Evolutionary conservation across 1,284 basidiomycete species (phyloP).

Genomic region (Microbotryum saponariae): DNA sequence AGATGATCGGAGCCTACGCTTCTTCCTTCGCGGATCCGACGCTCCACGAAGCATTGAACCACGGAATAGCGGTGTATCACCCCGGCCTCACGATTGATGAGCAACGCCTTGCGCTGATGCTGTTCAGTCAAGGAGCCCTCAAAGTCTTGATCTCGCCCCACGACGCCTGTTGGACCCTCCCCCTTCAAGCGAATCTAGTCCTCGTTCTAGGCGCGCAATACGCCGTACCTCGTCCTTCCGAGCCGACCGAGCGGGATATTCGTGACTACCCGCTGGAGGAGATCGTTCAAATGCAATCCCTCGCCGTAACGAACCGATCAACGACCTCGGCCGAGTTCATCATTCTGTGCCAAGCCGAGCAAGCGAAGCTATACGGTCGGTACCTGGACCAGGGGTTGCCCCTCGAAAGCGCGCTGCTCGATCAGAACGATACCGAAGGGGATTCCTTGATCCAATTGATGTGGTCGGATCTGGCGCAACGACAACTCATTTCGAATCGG

Average conservation of each 20-base stretch:
- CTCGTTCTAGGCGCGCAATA: slow-evolving; percentile 92
- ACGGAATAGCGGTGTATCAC: slow-evolving; percentile 83
- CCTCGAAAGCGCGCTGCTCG: slow-evolving; percentile 50
- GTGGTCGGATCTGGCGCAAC: not conserved
- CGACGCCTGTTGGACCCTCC: slow-evolving; percentile 78
- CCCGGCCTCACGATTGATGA: slow-evolving; percentile 64
- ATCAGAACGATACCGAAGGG: not conserved
- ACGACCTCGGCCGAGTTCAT: slow-evolving; percentile 57
- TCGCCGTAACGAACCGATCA: slow-evolving; percentile 50
- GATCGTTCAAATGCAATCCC: slow-evolving; percentile 82
- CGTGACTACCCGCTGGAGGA: slow-evolving; percentile 74
- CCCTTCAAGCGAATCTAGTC: slow-evolving; percentile 69
- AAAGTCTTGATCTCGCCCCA: slow-evolving; percentile 75
- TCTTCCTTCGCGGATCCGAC: slow-evolving; percentile 56
- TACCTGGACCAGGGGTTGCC: slow-evolving; percentile 81
- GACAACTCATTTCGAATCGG: slow-evolving; percentile 42
- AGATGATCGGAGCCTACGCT: slow-evolving; percentile 52
- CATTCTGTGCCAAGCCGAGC: slow-evolving; percentile 79
- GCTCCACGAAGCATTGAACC: slow-evolving; percentile 68
- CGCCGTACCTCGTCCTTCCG: slow-evolving; percentile 24
- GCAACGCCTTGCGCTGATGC: slow-evolving; percentile 66
- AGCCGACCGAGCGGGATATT: slow-evolving; percentile 16
- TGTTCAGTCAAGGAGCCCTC: slow-evolving; percentile 73
- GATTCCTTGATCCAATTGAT: not conserved
- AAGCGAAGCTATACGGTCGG: slow-evolving; percentile 65